phyloP scores from a whole-genome alignment of 805 yeast genomes.

The Pichia thaimueangensis region DNA sequence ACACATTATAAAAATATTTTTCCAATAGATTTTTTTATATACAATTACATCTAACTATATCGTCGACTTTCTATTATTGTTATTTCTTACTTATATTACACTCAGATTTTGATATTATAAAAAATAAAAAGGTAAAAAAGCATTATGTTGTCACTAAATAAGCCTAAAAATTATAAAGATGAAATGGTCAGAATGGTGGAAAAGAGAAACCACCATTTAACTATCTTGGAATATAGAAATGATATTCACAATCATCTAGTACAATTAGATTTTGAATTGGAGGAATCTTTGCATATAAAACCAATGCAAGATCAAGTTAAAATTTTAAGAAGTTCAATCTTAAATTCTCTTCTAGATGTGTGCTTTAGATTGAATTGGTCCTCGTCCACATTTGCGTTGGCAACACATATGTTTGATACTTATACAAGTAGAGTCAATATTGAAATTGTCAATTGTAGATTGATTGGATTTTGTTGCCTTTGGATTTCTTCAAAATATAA shows the following conservation, averaged over 20 bases:
- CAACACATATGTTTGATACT: slow-evolving; percentile 34
- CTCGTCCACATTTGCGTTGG: slow-evolving; percentile 31
- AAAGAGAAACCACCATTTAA: slow-evolving; percentile 22
- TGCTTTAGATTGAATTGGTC: slow-evolving; percentile 26
- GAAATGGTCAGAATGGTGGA: slow-evolving; percentile 19
- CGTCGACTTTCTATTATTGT: no score
- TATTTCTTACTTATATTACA: no score
- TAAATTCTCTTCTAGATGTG: slow-evolving; percentile 30
- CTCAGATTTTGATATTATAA: no score
- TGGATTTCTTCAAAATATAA: slow-evolving; percentile 41
- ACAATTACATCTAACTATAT: no score
- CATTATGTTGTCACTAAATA: no score
- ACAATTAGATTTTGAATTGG: slow-evolving; percentile 25
- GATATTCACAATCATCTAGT: slow-evolving; percentile 24
- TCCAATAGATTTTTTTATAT: no score
- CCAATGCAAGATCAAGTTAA: slow-evolving; percentile 18
- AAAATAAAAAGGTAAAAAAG: no score
- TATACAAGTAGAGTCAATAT: slow-evolving; percentile 32
- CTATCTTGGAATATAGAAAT: slow-evolving; percentile 25
- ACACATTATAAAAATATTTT: no score
- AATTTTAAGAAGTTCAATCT: slow-evolving; percentile 19
- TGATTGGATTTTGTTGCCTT: slow-evolving; percentile 38
- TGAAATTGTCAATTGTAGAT: slow-evolving; percentile 31
- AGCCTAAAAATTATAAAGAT: slow-evolving; percentile 4
- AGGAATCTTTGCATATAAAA: slow-evolving; percentile 24